Base-by-base conservation (phyloP, 345 rosid genomes). In the Lepidium aucheri region DNA sequence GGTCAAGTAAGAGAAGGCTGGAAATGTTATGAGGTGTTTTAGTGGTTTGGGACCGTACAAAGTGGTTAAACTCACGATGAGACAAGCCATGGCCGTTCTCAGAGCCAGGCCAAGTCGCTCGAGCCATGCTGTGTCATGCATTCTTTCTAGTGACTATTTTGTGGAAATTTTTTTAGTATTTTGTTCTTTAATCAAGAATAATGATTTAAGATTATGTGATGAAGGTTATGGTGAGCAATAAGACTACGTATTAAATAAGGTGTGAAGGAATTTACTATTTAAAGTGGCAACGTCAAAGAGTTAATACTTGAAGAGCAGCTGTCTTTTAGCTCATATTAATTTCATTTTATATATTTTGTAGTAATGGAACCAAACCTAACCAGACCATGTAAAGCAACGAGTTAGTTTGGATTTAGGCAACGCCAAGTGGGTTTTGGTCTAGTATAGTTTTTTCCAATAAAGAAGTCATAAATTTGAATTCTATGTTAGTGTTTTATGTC, bases 1-100 rank as follows among this genome's bases (percentile, higher is more conserved):
- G 45, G 95, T 90, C 55, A 86, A 68, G 47, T 86, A 90, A 38
- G 95, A 82, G 67, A 84, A 86, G 16, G 93, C 86, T 1, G 97
- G 86, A 62, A 82, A 88, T 1, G 81, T 51, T 9, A 80, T 20
- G 7, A 78, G 39, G 15, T 53, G 38, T 43, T 64, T 71, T 52
- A 83, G 44, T 13, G 46, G 66, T 52, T 60, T 61, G 0, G 97
- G 95, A 22, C 89, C 82, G 17, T 76, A 85, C 49, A 88, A 74
- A 79, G 86, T 78, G 70, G 82, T 76, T 73, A 77, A 72, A 52
- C 91, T 89, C 10, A 86, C 82, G 10, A 88, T 76, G 44, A 78
- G 55, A 74, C 95, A 88, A 18, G 97, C 95, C 14, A 90, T 38
- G 16, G 67, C 73, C 0, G 95, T 90, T 71, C 93, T 65, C 9